Evolutionary conservation across 371 early-diverging fungal species (phyloP).

Genomic region (Circinella umbellata): DNA sequence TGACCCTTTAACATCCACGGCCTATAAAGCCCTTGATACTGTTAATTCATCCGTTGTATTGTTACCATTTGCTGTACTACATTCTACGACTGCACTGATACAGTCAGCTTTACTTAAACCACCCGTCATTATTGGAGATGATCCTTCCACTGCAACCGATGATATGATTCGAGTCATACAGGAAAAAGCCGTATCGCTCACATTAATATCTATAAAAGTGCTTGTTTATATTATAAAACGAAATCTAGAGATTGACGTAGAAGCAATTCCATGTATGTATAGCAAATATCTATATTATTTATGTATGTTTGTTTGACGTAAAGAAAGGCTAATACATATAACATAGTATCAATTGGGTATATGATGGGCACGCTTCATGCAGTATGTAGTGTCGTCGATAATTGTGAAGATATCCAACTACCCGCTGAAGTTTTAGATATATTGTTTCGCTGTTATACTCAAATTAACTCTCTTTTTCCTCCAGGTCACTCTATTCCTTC

Average conservation of each 20-base stretch:
- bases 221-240: constrained; percentile 7
- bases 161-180: constrained; percentile 4
- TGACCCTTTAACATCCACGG: not conserved
- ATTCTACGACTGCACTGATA: not conserved
- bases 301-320: not conserved
- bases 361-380: constrained; percentile 9
- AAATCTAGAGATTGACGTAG: not conserved
- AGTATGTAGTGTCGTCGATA: not conserved
- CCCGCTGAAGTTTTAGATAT: not conserved
- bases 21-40: not conserved
- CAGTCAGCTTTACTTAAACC: constrained; percentile 8
- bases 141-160: not conserved
- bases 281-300: not conserved
- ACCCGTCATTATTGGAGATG: not conserved
- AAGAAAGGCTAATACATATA: not conserved
- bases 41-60: not conserved
- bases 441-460: not conserved
- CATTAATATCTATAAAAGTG: constrained; percentile 2
- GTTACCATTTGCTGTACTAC: not conserved
- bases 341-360: not conserved
- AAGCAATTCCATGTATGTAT: not conserved
- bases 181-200: not conserved
- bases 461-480: not conserved
- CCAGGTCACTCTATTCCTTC: constrained; percentile 2
- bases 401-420: not conserved